Evolutionary conservation across 345 rosid genomes (phyloP).

Genomic region (Noccaea caerulescens): DNA sequence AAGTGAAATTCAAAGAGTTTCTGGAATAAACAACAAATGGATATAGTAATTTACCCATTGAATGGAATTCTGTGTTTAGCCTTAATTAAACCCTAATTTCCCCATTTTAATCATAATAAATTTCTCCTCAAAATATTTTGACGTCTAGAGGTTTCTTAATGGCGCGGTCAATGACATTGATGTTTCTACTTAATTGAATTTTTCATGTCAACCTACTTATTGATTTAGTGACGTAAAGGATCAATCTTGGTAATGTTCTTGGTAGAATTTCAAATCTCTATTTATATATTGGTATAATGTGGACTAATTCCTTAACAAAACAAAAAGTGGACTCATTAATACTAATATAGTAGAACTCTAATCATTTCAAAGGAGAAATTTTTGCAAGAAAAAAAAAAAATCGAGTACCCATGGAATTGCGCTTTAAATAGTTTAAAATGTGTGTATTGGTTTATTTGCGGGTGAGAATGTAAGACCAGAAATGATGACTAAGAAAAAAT

Average conservation of each 20-base stretch:
- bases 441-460: background rate
- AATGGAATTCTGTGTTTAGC: background rate
- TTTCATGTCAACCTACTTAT: slow-evolving; percentile 2
- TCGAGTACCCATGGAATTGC: background rate
- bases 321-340: background rate
- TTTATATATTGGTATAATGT: slow-evolving; percentile 1
- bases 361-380: slow-evolving; percentile 1
- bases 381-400: background rate
- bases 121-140: background rate
- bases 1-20: slow-evolving; percentile 6
- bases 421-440: background rate
- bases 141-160: slow-evolving; percentile 12
- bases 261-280: slow-evolving; percentile 13
- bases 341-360: background rate
- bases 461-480: slow-evolving; percentile 29
- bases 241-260: slow-evolving; percentile 14
- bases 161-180: slow-evolving; percentile 24
- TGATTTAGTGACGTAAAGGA: slow-evolving; percentile 33
- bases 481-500: slow-evolving; percentile 18
- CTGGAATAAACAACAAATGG: background rate
- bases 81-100: slow-evolving; percentile 15
- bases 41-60: background rate
- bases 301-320: background rate
- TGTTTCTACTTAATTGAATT: slow-evolving; percentile 22
- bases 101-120: background rate